Evolutionary conservation across 2,329 filamentous ascomycete genomes (phyloP), one percentile per base, ranked within the genome.

Genomic region (Aspergillus brasiliensis): DNA sequence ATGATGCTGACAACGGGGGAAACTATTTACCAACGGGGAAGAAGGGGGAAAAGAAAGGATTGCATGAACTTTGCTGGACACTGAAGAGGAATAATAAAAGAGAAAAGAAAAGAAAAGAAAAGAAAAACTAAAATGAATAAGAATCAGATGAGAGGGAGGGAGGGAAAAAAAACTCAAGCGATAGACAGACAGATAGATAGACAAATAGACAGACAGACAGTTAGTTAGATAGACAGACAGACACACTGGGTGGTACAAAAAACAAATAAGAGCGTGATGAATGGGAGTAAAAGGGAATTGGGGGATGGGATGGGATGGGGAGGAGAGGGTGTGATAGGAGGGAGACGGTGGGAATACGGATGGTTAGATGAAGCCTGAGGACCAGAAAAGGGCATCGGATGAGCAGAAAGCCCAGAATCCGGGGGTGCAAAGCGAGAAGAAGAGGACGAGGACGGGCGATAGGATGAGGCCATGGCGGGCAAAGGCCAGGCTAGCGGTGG

Each of bases 401-500:
- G 65, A 68, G 63, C 67, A 71, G 67, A 72, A 70, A 62, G 65
- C 68, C 65, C 67, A 69, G 64, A 70, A 70, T 68, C 68, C 64
- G 68, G 64, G 64, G 67, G 61, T 66, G 64, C 64, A 63, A 68
- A 61, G 67, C 59, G 52, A 55, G 23, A 46, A 54, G 57, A 65
- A 67, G 71, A 67, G 65, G 65, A 66, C 64, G 62, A 62, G 57
- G 65, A 62, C 68, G 65, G 68, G 63, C 67, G 67, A 73, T 67
- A 71, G 71, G 69, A 71, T 67, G 67, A 70, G 59, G 65, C 65
- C 65, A 69, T 68, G 64, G 62, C 56, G 57, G 62, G 63, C 57
- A 65, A 34, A 34, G 62, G 67, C 38, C 15, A 28, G 40, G 37
- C 40, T 74, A 70, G 71, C 75, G 77, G 78, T 77, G 78, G 73